Conservation (phyloP, 202 grass and related monocot genomes). For the Brachypodium distachyon region DNA sequence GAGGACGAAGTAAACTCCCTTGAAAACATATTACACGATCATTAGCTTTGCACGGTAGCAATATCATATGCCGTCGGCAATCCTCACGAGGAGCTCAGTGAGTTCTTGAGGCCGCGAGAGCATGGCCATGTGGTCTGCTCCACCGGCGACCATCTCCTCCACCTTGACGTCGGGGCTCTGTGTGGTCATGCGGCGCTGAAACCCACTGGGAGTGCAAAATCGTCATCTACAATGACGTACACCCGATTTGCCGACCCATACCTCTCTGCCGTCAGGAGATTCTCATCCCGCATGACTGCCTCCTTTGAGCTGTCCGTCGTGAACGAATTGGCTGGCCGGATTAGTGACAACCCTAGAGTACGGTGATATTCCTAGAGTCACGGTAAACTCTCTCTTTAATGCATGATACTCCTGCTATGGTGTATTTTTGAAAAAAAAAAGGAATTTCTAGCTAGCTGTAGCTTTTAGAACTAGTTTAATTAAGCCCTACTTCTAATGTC, state of each 20-base stretch:
- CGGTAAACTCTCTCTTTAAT: too few species aligned
- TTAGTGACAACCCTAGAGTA: constrained; percentile 1
- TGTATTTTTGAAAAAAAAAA: too few species aligned
- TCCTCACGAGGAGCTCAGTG: constrained; percentile 18
- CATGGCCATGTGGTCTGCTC: constrained; percentile 48
- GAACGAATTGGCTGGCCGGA: constrained; percentile 26
- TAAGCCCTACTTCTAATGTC: too few species aligned
- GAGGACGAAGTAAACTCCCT: too few species aligned
- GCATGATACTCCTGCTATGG: too few species aligned
- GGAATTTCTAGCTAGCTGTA: too few species aligned
- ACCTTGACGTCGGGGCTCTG: constrained; percentile 29
- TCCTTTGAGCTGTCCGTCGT: background rate
- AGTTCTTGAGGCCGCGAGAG: constrained; percentile 32
- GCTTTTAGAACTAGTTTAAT: too few species aligned
- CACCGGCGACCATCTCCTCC: background rate
- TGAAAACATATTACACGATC: background rate
- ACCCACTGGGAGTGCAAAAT: background rate
- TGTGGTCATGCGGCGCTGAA: constrained; percentile 29
- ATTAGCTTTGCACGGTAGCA: background rate
- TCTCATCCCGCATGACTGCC: background rate
- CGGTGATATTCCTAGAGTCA: too few species aligned
- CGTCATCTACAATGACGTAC: constrained; percentile 20
- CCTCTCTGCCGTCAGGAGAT: constrained; percentile 12
- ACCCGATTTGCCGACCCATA: constrained; percentile 23
- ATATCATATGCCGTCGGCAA: background rate